phyloP scores from a whole-genome alignment of 306 rosid species.

The Dryas drummondii region DNA sequence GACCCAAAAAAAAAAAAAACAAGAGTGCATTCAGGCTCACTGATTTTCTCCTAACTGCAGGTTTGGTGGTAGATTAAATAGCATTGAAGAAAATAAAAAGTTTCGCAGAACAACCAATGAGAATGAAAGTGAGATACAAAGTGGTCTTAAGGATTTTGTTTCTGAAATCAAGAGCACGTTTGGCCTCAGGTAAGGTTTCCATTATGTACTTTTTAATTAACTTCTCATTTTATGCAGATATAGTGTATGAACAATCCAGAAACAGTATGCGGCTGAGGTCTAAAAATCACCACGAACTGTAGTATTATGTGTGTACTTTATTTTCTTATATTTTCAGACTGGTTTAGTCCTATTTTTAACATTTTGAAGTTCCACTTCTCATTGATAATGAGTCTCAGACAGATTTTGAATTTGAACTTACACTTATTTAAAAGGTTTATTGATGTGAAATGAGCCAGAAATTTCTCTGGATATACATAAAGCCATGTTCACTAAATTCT shows the following conservation, averaged over 20 bases:
- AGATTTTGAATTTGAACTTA: neutral
- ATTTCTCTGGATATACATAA: neutral
- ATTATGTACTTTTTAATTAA: neutral
- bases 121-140: constrained; percentile 28
- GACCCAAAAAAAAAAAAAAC: too few species aligned
- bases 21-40: neutral
- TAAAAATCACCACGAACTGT: neutral
- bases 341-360: neutral
- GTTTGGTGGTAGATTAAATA: constrained; percentile 40
- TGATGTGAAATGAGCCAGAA: neutral
- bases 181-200: constrained; percentile 37
- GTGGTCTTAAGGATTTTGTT: constrained; percentile 38
- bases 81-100: constrained; percentile 39
- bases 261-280: neutral
- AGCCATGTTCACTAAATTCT: neutral
- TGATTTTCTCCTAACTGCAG: constrained; percentile 24
- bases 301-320: too few species aligned
- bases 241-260: neutral
- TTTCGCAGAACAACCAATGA: constrained; percentile 22
- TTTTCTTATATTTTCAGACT: neutral
- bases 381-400: too few species aligned
- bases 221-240: neutral
- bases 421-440: neutral
- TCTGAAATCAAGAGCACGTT: constrained; percentile 34
- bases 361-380: neutral